A percentile compares a stretch with the other conserved stretches of the same genome.
Conservation (phyloP, 306 rosid species). For the Cicer arietinum region DNA sequence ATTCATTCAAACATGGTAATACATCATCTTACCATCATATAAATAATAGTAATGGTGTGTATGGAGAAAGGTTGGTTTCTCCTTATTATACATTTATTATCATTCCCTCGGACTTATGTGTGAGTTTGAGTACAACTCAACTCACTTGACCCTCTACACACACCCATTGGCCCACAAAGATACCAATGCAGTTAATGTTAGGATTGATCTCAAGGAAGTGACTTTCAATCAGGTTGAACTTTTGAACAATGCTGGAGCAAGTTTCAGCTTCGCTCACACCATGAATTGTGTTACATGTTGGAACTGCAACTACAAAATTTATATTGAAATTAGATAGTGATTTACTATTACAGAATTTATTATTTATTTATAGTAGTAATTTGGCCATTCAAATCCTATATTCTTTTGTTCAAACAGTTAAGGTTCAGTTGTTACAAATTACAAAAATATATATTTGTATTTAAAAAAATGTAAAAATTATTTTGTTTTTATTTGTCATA, state of each 20-base stretch:
- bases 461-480: no score
- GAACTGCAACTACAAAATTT: constrained; percentile 26
- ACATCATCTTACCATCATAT: no score
- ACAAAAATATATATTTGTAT: no score
- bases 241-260: constrained; percentile 35
- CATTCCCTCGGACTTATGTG: neutral
- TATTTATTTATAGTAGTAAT: neutral
- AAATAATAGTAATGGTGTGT: no score
- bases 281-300: constrained; percentile 21
- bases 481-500: no score
- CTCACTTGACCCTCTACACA: constrained; percentile 29
- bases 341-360: neutral
- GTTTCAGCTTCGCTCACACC: constrained; percentile 44
- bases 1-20: no score
- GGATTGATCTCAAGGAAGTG: constrained; percentile 48
- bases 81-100: constrained; percentile 35
- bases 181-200: constrained; percentile 42
- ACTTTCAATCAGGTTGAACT: neutral
- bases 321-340: neutral
- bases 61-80: constrained; percentile 8
- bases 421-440: no score
- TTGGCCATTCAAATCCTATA: neutral
- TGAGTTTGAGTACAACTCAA: neutral
- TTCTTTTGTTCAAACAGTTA: neutral
- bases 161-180: constrained; percentile 54